Evolutionary conservation across 371 early-diverging fungal genomes (phyloP).

Genomic region (Mucor piriformis): DNA sequence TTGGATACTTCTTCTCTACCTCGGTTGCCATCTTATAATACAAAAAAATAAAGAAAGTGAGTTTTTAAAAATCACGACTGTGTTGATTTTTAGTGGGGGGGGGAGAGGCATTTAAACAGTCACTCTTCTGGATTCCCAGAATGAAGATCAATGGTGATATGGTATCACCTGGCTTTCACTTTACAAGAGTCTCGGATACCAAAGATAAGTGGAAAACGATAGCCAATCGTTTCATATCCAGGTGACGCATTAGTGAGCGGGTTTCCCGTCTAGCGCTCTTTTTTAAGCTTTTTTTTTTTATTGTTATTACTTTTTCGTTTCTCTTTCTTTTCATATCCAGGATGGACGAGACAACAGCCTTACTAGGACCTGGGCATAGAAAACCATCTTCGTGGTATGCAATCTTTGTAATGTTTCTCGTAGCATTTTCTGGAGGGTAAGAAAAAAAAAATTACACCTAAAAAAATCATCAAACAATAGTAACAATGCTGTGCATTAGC

Average conservation of each 20-base stretch:
- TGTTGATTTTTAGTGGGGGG: too few species aligned
- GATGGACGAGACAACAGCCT: slow-evolving; percentile 1
- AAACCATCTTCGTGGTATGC: slow-evolving; percentile 34
- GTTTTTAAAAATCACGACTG: too few species aligned
- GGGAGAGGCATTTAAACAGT: too few species aligned
- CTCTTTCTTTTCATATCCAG: neutral
- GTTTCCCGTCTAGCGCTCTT: too few species aligned
- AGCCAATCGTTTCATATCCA: too few species aligned
- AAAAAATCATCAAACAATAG: too few species aligned
- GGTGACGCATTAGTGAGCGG: too few species aligned
- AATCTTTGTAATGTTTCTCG: slow-evolving; percentile 21
- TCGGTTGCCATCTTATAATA: neutral
- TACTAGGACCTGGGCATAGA: neutral
- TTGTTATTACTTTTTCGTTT: neutral
- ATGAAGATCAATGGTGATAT: too few species aligned
- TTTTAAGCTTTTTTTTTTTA: too few species aligned
- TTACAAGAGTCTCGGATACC: too few species aligned
- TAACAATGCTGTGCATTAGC: slow-evolving; percentile 9
- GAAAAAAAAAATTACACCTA: neutral
- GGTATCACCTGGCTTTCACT: too few species aligned
- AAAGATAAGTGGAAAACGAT: too few species aligned
- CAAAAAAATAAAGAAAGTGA: neutral
- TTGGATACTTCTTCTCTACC: neutral
- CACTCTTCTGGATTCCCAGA: neutral
- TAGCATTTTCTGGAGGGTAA: slow-evolving; percentile 32